A percentile compares a stretch with the other conserved stretches of the same genome.
Evolutionary conservation across 176 grass and related monocot genomes (phyloP).

Genomic region (Carex myosuroides): DNA sequence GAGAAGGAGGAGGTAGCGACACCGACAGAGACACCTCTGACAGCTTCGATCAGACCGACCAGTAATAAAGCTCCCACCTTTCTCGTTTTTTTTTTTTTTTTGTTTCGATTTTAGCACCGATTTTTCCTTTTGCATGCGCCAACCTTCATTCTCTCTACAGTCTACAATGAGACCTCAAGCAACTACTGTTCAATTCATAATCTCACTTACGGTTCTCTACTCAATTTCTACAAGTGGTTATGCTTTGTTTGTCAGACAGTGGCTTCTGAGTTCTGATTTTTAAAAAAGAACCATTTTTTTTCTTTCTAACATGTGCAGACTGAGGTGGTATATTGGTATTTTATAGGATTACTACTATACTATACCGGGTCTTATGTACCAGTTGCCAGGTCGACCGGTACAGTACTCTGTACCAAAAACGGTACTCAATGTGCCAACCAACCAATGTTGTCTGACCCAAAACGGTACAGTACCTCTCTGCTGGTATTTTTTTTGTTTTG

Average conservation of each 20-base stretch:
- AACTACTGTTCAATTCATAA: neutral
- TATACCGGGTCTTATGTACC: neutral
- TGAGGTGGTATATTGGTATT: neutral
- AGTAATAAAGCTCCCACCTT: constrained; percentile 7
- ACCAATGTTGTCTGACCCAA: neutral
- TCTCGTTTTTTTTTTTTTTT: neutral
- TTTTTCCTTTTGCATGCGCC: neutral
- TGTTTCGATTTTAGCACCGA: neutral
- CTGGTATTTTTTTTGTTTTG: neutral
- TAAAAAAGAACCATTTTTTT: neutral
- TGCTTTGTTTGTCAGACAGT: neutral
- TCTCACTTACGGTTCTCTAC: neutral
- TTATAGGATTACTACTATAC: neutral
- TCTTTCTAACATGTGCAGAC: neutral
- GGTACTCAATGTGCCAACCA: neutral
- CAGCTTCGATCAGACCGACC: neutral
- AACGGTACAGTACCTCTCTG: neutral
- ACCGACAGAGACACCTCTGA: neutral
- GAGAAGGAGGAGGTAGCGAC: neutral
- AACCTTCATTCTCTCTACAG: neutral
- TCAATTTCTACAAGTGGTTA: neutral
- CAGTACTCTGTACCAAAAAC: neutral
- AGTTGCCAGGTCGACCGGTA: neutral
- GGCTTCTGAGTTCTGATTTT: neutral
- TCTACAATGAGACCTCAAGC: neutral